These are phyloP conservation scores for Aegilops longissima DNA, from an alignment of 176 grass and related monocot species.

Conservation along the genomic window DNA sequence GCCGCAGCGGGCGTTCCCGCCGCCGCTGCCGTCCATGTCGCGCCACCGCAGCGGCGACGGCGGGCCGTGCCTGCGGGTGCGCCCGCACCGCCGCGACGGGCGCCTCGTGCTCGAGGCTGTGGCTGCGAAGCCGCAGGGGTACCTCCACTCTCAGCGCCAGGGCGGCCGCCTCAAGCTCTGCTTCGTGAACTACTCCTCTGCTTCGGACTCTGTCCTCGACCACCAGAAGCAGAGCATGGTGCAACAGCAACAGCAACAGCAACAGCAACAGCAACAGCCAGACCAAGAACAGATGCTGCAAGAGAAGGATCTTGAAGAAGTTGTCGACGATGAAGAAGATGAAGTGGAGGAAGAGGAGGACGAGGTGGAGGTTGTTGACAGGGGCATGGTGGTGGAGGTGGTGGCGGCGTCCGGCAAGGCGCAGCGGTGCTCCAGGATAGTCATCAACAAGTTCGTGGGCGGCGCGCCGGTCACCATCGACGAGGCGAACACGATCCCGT, in stretches of 20 bases:
- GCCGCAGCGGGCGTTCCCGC: slow-evolving; percentile 48
- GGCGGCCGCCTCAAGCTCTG: slow-evolving; percentile 56
- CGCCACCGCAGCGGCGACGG: slow-evolving; percentile 16
- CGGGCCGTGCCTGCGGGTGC: slow-evolving; percentile 48
- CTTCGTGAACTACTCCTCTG: slow-evolving; percentile 36
- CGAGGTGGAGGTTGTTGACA: slow-evolving; percentile 65
- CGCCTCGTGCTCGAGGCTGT: slow-evolving; percentile 63
- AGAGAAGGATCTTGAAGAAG: neutral
- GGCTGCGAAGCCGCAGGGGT: slow-evolving; percentile 37
- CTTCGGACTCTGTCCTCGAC: neutral
- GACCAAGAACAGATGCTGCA: neutral
- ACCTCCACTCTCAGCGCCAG: slow-evolving; percentile 55
- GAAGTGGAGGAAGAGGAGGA: neutral
- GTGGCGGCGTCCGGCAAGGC: slow-evolving; percentile 15
- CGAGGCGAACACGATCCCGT: neutral
- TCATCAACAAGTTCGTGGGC: slow-evolving; percentile 77
- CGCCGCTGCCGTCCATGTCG: slow-evolving; percentile 51
- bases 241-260: no score
- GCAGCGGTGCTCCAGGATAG: slow-evolving; percentile 43
- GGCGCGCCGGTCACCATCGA: slow-evolving; percentile 14
- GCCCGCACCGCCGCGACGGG: slow-evolving; percentile 47
- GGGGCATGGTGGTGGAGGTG: slow-evolving; percentile 60
- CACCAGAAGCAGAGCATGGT: neutral
- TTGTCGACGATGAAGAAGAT: slow-evolving; percentile 34
- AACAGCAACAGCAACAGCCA: neutral